Conservation (phyloP, 2,329 filamentous ascomycete species). For the Lomentospora prolificans region DNA sequence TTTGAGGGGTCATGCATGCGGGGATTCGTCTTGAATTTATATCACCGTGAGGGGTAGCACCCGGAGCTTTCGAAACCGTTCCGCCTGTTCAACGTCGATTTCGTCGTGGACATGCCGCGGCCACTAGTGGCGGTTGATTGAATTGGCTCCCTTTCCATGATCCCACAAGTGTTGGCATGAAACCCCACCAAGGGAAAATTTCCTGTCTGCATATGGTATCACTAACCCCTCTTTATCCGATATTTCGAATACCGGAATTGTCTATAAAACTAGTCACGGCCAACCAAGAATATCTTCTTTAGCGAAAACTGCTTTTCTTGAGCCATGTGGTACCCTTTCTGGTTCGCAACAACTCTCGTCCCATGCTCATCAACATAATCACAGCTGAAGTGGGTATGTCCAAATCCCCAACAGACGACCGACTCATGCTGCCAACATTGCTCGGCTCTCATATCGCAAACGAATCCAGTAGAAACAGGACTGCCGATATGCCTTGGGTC, state of each 20-base stretch:
- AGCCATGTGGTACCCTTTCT: constrained; percentile 13
- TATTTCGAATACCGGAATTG: too few relatives aligned
- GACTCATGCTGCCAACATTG: constrained; percentile 22
- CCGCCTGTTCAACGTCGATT: neutral
- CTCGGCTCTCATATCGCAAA: constrained; percentile 26
- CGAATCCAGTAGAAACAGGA: constrained; percentile 22
- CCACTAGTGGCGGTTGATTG: neutral
- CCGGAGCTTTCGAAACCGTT: neutral
- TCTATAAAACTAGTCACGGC: neutral
- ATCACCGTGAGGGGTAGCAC: neutral
- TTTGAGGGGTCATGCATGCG: neutral
- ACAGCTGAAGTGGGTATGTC: constrained; percentile 39
- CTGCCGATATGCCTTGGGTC: constrained; percentile 24
- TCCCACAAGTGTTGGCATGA: neutral
- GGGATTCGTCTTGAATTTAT: neutral
- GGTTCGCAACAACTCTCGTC: constrained; percentile 28
- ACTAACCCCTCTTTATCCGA: too few relatives aligned
- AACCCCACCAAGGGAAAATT: too few relatives aligned
- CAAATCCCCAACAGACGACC: constrained; percentile 36
- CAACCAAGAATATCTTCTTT: neutral
- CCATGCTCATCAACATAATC: constrained; percentile 22
- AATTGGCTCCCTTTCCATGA: too few relatives aligned
- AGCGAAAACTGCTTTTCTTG: neutral
- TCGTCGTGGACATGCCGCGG: neutral
- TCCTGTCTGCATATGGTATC: too few relatives aligned